These are phyloP conservation scores for Cyathus striatus DNA, from an alignment of 768 basidiomycete species.

Conservation along the genomic window DNA sequence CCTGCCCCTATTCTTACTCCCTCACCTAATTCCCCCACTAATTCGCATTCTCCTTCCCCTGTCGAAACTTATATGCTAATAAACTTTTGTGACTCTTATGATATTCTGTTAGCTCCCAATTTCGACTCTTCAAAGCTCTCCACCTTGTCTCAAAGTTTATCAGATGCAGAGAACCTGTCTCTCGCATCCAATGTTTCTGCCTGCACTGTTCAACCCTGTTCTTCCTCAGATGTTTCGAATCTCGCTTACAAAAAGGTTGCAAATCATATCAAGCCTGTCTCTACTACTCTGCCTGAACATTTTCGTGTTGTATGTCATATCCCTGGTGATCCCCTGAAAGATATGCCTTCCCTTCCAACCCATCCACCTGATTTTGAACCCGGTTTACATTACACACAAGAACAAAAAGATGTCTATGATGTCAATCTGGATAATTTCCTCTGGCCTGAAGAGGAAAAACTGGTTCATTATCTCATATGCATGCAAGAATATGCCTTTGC, in stretches of 20 bases:
- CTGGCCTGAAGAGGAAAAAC: conserved; percentile 26
- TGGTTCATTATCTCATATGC: conserved; percentile 23
- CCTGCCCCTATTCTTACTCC: not conserved
- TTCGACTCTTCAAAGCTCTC: too few relatives aligned
- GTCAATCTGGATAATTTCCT: conserved; percentile 25
- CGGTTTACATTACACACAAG: conserved; percentile 15
- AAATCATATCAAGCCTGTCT: conserved; percentile 32
- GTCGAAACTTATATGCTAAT: too few relatives aligned
- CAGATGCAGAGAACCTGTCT: too few relatives aligned
- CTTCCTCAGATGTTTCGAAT: too few relatives aligned
- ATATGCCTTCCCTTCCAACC: conserved; percentile 18
- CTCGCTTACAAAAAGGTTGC: too few relatives aligned
- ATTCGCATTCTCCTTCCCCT: not conserved
- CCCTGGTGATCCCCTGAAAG: conserved; percentile 26
- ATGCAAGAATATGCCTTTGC: conserved; percentile 28
- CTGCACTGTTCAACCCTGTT: too few relatives aligned
- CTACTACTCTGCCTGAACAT: conserved; percentile 25
- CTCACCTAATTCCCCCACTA: not conserved
- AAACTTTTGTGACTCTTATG: too few relatives aligned
- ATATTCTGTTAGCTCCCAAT: too few relatives aligned
- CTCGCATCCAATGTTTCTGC: too few relatives aligned
- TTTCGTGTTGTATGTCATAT: conserved; percentile 20
- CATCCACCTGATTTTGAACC: conserved; percentile 27
- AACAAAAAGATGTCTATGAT: conserved; percentile 16
- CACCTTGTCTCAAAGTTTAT: too few relatives aligned